Evolutionary conservation across 2,329 filamentous ascomycete genomes (phyloP).

Genomic region (Ceratocystis harringtonii): DNA sequence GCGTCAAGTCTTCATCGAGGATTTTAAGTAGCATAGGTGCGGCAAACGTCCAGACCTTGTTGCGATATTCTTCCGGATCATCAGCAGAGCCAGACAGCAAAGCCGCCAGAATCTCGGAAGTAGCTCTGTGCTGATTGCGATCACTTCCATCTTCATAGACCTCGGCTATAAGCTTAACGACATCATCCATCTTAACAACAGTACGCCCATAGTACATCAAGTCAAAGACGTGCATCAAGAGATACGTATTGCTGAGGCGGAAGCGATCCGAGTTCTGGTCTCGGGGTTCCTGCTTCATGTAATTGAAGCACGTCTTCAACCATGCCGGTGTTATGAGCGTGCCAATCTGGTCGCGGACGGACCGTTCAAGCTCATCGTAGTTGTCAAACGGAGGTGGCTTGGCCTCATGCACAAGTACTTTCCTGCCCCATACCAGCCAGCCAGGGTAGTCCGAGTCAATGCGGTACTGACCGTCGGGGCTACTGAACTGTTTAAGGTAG

Average conservation of each 20-base stretch:
- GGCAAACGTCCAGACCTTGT: constrained; percentile 73
- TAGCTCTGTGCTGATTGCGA: constrained; percentile 94
- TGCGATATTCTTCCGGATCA: constrained; percentile 55
- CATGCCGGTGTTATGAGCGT: constrained; percentile 65
- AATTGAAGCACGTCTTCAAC: constrained; percentile 78
- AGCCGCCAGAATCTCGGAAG: constrained; percentile 81
- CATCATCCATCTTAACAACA: constrained; percentile 65
- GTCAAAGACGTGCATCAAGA: constrained; percentile 81
- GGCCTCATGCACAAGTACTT: constrained; percentile 63
- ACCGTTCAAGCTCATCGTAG: constrained; percentile 69
- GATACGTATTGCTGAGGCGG: constrained; percentile 71
- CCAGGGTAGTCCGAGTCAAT: constrained; percentile 85
- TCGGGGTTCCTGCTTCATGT: constrained; percentile 89
- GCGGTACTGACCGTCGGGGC: constrained; percentile 63
- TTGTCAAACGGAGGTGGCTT: constrained; percentile 50
- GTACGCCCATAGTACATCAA: constrained; percentile 71
- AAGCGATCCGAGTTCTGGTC: constrained; percentile 73
- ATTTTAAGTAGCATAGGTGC: constrained; percentile 77
- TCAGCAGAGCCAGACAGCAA: constrained; percentile 70
- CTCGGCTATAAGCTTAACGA: constrained; percentile 61
- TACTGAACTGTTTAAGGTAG: constrained; percentile 63
- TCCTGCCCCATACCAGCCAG: constrained; percentile 91
- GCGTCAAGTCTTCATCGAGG: constrained; percentile 81
- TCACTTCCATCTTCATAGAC: constrained; percentile 88
- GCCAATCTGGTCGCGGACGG: constrained; percentile 64